phyloP scores from a whole-genome alignment of 805 yeast species.

The Candida patagonica region DNA sequence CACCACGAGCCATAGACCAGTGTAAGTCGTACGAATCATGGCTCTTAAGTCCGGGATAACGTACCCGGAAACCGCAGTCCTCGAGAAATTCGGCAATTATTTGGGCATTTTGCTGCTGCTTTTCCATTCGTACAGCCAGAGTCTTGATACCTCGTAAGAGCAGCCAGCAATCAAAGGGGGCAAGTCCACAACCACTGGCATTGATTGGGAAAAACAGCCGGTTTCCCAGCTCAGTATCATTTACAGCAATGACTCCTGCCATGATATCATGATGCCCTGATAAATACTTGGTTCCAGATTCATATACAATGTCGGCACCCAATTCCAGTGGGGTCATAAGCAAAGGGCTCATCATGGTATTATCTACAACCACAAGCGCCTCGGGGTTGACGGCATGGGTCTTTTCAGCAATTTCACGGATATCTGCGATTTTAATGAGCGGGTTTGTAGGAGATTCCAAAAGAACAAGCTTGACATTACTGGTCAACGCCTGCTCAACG shows the following conservation, averaged over 20 bases:
- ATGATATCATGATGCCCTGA: constrained; percentile 94
- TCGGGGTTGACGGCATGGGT: constrained; percentile 64
- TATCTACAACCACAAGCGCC: constrained; percentile 77
- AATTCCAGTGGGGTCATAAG: constrained; percentile 75
- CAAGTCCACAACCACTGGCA: constrained; percentile 82
- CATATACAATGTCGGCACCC: constrained; percentile 88
- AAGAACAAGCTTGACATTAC: constrained; percentile 63
- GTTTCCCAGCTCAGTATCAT: constrained; percentile 54
- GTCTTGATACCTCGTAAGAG: constrained; percentile 84
- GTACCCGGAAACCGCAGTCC: constrained; percentile 58
- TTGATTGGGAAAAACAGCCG: constrained; percentile 68
- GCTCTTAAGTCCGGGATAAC: constrained; percentile 75
- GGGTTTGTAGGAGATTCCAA: constrained; percentile 94
- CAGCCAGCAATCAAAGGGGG: constrained; percentile 92
- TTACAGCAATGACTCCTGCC: constrained; percentile 86
- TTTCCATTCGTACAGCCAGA: constrained; percentile 72
- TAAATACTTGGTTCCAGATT: constrained; percentile 84
- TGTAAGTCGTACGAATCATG: constrained; percentile 82
- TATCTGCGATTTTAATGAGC: constrained; percentile 76
- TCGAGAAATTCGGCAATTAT: constrained; percentile 68
- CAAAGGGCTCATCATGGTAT: constrained; percentile 95
- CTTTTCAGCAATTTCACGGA: constrained; percentile 51
- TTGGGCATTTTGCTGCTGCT: constrained; percentile 76
- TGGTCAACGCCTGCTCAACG: constrained; percentile 46
- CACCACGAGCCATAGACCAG: constrained; percentile 65